Evolutionary conservation across 805 yeast species (phyloP), one percentile per base, ranked within the genome.

Genomic region (Phaffomyces opuntiae): DNA sequence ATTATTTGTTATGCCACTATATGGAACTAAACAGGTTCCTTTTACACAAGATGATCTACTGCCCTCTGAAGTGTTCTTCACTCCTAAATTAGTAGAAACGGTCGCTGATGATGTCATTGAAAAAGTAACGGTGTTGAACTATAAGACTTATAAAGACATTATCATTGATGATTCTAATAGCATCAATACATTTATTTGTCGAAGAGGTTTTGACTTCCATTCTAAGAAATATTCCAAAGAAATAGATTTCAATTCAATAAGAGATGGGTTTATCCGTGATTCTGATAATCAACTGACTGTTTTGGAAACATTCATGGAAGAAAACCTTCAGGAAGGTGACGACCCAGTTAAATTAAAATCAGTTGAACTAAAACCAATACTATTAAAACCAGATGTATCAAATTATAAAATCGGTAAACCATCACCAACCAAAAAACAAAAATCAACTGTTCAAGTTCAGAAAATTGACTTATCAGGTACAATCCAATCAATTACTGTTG

Each of bases 11-110:
- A 51, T 74, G 13, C 7, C 13, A 13, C 31, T 29, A 9, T 29
- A 29, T 29, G 31, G 31, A 9, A 29, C 13, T 9, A 29, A 29
- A 29, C 31, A 29, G 13, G 31, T 29, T 9, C 13, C 31, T 29
- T 29, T 29, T 6, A 46, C 53, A 5, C 62, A 68, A 11, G 51
- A 44, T 7, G 57, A 55, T 21, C 42, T 61, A 1, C 59, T 55
- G 8, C 54, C 52, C 1, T 70, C 72, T 53, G 88, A 82, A 58
- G 45, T 82, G 7, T 78, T 77, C 51, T 54, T 83, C 25, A 75
- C 86, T 0, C 71, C 84, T 3, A 72, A 73, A 32, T 44, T 67
- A 17, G 73, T 70, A 4, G 71, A 71, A 34, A 59, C 82, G 14
- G 54, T 61, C 40, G 60, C 80, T 2, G 50, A 49, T 2, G 69